These are phyloP conservation scores for Macroventuria anomochaeta DNA, from an alignment of 2,329 filamentous ascomycete species.

Conservation along the genomic window DNA sequence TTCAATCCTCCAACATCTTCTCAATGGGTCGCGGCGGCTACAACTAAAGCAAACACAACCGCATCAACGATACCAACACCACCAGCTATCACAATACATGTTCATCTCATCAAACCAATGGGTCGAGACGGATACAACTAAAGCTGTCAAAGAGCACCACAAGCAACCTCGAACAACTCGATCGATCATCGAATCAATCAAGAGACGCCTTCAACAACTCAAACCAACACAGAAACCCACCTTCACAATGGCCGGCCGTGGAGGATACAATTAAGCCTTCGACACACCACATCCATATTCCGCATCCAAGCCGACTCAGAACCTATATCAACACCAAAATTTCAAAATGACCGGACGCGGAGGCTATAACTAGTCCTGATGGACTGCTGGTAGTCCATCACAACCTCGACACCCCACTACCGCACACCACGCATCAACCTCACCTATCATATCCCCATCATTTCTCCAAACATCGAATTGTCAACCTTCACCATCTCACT, in stretches of 20 bases:
- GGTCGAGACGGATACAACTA: constrained; percentile 52
- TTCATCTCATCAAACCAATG: constrained; percentile 39
- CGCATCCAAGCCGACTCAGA: too few species aligned
- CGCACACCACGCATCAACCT: too few species aligned
- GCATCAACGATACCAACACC: background rate
- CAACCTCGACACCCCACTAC: too few species aligned
- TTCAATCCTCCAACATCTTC: background rate
- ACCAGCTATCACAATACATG: constrained; percentile 1
- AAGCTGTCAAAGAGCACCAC: constrained; percentile 15
- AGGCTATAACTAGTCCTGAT: constrained; percentile 39
- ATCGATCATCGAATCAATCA: constrained; percentile 17
- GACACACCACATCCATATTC: too few species aligned
- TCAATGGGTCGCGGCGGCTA: constrained; percentile 44
- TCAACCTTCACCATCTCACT: background rate
- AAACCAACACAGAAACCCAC: constrained; percentile 12
- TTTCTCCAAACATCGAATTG: too few species aligned
- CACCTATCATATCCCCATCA: too few species aligned
- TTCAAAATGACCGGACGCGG: constrained; percentile 40
- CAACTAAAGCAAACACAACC: constrained; percentile 22
- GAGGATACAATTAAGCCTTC: constrained; percentile 42
- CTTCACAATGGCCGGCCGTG: constrained; percentile 40
- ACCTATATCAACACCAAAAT: background rate
- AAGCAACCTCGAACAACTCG: constrained; percentile 7
- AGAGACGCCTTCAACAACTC: constrained; percentile 21
- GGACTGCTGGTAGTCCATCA: constrained; percentile 2